Evolutionary conservation across 108 stramenopile species (phyloP).

Genomic region (Skeletonema tropicum): DNA sequence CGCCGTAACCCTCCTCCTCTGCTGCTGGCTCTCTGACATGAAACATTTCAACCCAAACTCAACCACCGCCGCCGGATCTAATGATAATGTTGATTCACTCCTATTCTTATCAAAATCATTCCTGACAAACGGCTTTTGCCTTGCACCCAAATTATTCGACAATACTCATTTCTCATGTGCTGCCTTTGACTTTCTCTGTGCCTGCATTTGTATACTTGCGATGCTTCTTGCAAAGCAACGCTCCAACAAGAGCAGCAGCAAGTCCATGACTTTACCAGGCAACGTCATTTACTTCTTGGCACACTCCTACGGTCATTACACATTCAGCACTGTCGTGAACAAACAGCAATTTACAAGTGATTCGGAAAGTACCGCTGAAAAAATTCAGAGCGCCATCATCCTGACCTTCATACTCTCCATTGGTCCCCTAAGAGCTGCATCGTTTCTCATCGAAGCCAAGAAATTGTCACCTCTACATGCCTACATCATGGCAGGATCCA

Average conservation of each 20-base stretch:
- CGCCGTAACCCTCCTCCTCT: slow-evolving; percentile 8
- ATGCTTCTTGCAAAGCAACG: not conserved
- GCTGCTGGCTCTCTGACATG: slow-evolving; percentile 11
- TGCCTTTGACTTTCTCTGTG: slow-evolving; percentile 19
- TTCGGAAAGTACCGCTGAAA: no score
- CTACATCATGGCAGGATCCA: slow-evolving; percentile 1
- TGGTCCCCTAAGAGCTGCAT: slow-evolving; percentile 12
- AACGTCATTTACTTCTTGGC: slow-evolving; percentile 21
- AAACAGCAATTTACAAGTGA: not conserved
- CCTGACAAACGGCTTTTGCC: slow-evolving; percentile 30
- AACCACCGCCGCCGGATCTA: no score
- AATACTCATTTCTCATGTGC: slow-evolving; percentile 24
- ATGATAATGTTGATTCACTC: no score
- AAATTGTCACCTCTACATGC: not conserved
- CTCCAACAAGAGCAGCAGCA: no score
- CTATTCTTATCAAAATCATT: slow-evolving; percentile 21
- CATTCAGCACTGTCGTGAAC: not conserved
- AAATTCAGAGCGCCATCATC: not conserved
- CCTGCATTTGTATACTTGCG: not conserved
- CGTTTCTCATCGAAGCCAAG: slow-evolving; percentile 10
- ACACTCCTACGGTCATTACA: slow-evolving; percentile 27
- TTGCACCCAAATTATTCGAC: slow-evolving; percentile 21
- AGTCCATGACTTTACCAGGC: no score
- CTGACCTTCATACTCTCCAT: slow-evolving; percentile 24
- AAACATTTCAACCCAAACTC: no score